phyloP scores from a whole-genome alignment of 305 asterid genomes.

The Salvia sclarea region DNA sequence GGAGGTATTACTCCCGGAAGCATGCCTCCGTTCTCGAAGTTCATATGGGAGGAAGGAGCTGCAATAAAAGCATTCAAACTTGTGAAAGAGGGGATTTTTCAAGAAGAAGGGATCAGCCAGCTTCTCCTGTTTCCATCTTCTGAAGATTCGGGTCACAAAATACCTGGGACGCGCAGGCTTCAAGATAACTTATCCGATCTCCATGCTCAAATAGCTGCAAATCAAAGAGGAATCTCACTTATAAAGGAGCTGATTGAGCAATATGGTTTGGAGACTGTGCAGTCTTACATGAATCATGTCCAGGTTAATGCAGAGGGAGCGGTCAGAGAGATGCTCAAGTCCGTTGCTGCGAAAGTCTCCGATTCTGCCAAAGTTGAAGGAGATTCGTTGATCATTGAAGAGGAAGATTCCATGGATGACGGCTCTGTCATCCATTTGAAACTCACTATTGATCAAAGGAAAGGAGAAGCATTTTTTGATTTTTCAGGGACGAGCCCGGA shows the following conservation, averaged over 20 bases:
- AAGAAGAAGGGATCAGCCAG: constrained; percentile 77
- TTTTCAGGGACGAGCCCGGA: constrained; percentile 93
- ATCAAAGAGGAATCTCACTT: constrained; percentile 89
- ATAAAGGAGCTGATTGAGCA: constrained; percentile 93
- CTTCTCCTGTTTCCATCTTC: constrained; percentile 66
- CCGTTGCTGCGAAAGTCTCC: constrained; percentile 59
- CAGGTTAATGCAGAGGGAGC: constrained; percentile 93
- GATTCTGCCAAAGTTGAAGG: constrained; percentile 34
- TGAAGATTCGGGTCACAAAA: constrained; percentile 49
- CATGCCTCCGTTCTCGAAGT: constrained; percentile 97
- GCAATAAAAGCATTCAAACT: constrained; percentile 96
- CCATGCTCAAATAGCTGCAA: constrained; percentile 95
- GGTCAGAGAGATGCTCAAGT: constrained; percentile 92
- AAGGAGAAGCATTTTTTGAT: constrained; percentile 91
- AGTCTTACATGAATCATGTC: constrained; percentile 88
- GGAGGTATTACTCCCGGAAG: constrained; percentile 99
- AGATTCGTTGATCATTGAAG: constrained; percentile 61
- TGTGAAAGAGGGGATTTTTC: constrained; percentile 78
- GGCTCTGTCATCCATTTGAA: constrained; percentile 81
- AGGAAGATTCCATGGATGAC: constrained; percentile 95
- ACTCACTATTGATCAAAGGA: constrained; percentile 62
- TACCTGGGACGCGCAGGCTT: constrained; percentile 91
- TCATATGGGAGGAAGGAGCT: constrained; percentile 97
- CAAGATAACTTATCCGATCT: constrained; percentile 94
- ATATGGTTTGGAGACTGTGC: constrained; percentile 78